Evolutionary conservation across 2,329 filamentous ascomycete genomes (phyloP).

Genomic region (Epichloe elymi): DNA sequence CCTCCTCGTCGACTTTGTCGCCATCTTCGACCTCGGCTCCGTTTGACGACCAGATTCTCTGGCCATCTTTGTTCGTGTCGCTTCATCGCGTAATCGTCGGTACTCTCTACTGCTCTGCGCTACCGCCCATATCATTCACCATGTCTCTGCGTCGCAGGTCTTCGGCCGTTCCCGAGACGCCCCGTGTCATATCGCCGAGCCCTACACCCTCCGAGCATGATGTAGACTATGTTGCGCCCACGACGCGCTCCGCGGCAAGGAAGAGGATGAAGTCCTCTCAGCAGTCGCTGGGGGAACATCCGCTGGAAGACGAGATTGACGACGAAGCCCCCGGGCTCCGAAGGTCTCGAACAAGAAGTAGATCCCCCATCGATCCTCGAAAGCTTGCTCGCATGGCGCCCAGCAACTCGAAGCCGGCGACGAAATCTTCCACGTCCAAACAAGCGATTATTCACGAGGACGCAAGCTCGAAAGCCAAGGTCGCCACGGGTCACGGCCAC

Average conservation of each 20-base stretch:
- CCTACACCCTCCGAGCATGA: conserved; percentile 41
- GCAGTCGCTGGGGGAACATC: conserved; percentile 47
- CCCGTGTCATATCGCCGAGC: conserved; percentile 81
- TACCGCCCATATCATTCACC: conserved; percentile 45
- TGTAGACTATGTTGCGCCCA: conserved; percentile 50
- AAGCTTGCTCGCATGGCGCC: conserved; percentile 40
- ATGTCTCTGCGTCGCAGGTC: conserved; percentile 38
- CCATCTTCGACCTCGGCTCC: conserved; percentile 6
- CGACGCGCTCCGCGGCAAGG: conserved; percentile 59
- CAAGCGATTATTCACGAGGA: conserved; percentile 9
- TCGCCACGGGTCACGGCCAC: conserved; percentile 43
- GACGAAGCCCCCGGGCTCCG: conserved; percentile 32
- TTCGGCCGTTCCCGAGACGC: conserved; percentile 54
- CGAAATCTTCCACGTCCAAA: conserved; percentile 13
- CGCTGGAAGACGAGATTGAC: conserved; percentile 36
- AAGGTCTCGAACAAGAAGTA: conserved; percentile 57
- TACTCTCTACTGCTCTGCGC: conserved; percentile 38
- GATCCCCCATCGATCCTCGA: conserved; percentile 48
- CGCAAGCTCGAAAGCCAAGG: conserved; percentile 20
- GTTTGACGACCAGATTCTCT: conserved; percentile 16
- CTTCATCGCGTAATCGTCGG: conserved; percentile 41
- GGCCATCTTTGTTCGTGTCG: conserved; percentile 34
- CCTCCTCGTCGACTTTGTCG: neutral
- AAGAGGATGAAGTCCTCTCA: conserved; percentile 41
- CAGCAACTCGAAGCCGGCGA: conserved; percentile 27